Conservation (phyloP, 148 eudicot genomes). For the Chenopodium berlandieri region DNA sequence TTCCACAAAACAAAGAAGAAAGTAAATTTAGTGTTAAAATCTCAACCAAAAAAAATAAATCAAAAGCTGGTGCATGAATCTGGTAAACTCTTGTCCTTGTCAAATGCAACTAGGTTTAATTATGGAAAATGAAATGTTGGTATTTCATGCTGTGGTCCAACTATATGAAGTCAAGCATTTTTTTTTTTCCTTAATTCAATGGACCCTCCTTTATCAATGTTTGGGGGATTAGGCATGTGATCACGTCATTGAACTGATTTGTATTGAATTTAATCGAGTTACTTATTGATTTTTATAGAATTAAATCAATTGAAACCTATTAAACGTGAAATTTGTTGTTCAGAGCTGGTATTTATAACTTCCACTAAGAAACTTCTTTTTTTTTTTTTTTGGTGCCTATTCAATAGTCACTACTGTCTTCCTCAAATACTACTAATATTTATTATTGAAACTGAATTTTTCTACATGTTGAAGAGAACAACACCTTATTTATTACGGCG, state of each 20-base stretch:
- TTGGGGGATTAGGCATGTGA: constrained; percentile 1
- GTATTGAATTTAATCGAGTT: neutral
- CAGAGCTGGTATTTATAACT: no score
- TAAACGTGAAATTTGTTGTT: no score
- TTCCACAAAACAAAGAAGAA: neutral
- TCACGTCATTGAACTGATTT: neutral
- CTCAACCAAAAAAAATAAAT: no score
- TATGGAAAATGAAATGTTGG: constrained; percentile 3
- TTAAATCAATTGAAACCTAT: neutral
- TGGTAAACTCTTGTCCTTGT: neutral
- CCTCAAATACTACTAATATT: no score
- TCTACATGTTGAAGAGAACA: no score
- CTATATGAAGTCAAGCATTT: neutral
- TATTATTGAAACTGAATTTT: no score
- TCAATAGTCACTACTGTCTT: no score
- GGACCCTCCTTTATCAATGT: neutral
- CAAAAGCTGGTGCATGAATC: neutral
- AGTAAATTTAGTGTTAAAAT: neutral
- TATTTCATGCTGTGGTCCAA: neutral
- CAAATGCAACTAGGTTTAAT: neutral
- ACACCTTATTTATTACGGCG: no score
- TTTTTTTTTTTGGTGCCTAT: no score
- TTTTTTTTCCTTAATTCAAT: neutral
- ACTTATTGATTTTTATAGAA: neutral
- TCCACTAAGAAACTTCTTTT: no score